phyloP scores from a whole-genome alignment of 371 early-diverging fungal species.

The Thermomucor indicae-seudaticae region DNA sequence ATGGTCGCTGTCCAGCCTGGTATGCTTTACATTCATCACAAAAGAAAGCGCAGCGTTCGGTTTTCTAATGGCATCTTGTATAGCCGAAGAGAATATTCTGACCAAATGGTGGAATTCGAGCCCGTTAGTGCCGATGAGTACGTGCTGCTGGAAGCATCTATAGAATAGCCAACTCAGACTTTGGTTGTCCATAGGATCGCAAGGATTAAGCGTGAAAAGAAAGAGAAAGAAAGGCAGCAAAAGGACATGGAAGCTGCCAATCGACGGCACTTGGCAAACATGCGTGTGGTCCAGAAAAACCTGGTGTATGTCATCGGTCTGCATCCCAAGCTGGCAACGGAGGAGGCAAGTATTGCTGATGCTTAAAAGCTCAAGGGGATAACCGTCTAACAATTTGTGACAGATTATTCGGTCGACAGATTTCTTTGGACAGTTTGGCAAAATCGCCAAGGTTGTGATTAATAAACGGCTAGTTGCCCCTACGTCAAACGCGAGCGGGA shows the following conservation, averaged over 20 bases:
- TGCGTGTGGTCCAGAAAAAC: constrained; percentile 93
- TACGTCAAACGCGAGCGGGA: constrained; percentile 40
- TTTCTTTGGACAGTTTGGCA: constrained; percentile 97
- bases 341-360: constrained; percentile 65
- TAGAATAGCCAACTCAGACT: background rate
- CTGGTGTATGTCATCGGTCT: constrained; percentile 94
- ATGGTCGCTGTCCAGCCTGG: constrained; percentile 94
- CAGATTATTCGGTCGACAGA: constrained; percentile 77
- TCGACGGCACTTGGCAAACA: constrained; percentile 83
- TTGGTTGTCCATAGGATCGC: constrained; percentile 33
- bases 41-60: background rate
- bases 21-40: constrained; percentile 18
- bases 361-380: background rate
- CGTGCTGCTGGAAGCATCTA: constrained; percentile 14
- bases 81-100: constrained; percentile 77
- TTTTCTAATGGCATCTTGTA: background rate
- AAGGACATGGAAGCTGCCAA: constrained; percentile 86
- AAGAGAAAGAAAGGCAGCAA: constrained; percentile 84
- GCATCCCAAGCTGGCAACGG: constrained; percentile 77
- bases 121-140: constrained; percentile 90
- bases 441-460: constrained; percentile 88
- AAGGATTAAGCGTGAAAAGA: constrained; percentile 72
- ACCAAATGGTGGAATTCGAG: constrained; percentile 84
- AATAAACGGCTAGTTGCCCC: constrained; percentile 66
- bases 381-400: background rate